These are phyloP conservation scores for Lodderomyces theae DNA, from an alignment of 1,139 yeast genomes.

Conservation along the genomic window DNA sequence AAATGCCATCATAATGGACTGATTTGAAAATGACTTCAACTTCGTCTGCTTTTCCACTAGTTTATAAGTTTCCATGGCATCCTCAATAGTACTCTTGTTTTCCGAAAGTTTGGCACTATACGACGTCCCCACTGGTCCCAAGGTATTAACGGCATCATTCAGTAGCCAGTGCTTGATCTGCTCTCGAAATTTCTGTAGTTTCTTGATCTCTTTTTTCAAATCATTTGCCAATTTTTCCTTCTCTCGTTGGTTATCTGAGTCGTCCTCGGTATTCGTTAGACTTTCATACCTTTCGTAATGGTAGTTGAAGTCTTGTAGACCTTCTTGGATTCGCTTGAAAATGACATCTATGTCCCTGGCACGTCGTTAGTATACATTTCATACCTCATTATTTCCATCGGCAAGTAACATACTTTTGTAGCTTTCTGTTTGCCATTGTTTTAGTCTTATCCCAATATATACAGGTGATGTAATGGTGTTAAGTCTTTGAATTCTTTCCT, in stretches of 20 bases:
- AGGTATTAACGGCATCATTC: conserved; percentile 45
- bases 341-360: conserved; percentile 84
- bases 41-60: conserved; percentile 46
- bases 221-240: conserved; percentile 93
- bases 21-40: conserved; percentile 47
- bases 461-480: too few species aligned
- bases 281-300: conserved; percentile 46
- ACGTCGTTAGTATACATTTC: conserved; percentile 19
- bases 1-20: conserved; percentile 46
- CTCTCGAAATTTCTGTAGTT: conserved; percentile 89
- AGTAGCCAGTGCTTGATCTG: conserved; percentile 89
- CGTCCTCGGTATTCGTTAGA: conserved; percentile 40
- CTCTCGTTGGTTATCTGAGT: conserved; percentile 83
- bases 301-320: conserved; percentile 72
- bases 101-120: conserved; percentile 34
- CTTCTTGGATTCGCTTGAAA: conserved; percentile 91
- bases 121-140: conserved; percentile 28
- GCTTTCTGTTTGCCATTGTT: conserved; percentile 41
- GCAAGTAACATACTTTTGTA: conserved; percentile 50
- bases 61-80: conserved; percentile 50
- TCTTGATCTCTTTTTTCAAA: conserved; percentile 92
- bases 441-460: too few species aligned
- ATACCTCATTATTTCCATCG: too few species aligned
- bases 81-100: conserved; percentile 43
- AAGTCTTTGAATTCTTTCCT: conserved; percentile 2